A percentile compares a stretch with the other conserved stretches of the same genome.
Conservation (phyloP, 2,329 filamentous ascomycete genomes). For the Pseudogymnoascus sp. region DNA sequence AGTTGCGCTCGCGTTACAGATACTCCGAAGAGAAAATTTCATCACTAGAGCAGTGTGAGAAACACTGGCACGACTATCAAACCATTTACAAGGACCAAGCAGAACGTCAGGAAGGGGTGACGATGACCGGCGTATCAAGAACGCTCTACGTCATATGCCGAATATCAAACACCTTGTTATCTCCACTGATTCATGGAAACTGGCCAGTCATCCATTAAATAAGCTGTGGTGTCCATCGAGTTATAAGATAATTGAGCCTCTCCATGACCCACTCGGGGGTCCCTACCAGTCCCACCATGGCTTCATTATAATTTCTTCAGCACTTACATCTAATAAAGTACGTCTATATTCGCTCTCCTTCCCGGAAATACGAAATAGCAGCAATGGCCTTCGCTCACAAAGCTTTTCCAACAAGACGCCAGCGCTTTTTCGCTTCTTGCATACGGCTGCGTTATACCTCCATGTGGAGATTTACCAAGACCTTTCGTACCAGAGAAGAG, state of each 20-base stretch:
- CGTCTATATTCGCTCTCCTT: not conserved
- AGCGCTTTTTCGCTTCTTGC: not conserved
- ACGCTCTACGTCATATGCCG: constrained; percentile 5
- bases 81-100: constrained; percentile 4
- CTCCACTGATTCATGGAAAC: constrained; percentile 5
- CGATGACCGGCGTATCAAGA: constrained; percentile 3
- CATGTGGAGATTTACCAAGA: not conserved
- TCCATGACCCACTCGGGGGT: not conserved
- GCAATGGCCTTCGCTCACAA: not conserved
- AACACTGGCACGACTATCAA: constrained; percentile 8
- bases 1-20: not conserved
- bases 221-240: constrained; percentile 2
- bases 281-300: not conserved
- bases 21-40: not conserved
- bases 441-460: not conserved
- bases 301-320: not conserved
- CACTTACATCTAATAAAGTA: not conserved
- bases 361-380: not conserved
- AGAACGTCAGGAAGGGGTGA: not conserved
- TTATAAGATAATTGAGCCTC: constrained; percentile 4
- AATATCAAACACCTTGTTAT: constrained; percentile 5
- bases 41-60: not conserved
- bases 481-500: not conserved
- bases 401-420: not conserved
- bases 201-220: not conserved